phyloP scores from a whole-genome alignment of 2,329 filamentous ascomycete species.

The Fonsecaea erecta region DNA sequence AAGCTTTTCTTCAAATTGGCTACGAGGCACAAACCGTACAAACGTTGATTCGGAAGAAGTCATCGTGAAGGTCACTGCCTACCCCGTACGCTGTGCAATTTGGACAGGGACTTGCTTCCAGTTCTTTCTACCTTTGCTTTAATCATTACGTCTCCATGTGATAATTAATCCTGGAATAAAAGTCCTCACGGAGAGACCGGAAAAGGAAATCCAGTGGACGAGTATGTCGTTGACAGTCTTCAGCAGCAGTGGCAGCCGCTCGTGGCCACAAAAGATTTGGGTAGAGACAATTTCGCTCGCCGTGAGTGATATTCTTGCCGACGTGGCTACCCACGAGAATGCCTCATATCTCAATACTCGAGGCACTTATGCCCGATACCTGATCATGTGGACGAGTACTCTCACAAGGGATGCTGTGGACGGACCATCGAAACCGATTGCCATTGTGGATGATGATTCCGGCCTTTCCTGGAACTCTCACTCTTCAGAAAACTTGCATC shows the following conservation, averaged over 20 bases:
- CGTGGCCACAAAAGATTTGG: background rate
- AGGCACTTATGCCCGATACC: background rate
- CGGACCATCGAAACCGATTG: background rate
- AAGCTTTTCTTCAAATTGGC: too few relatives aligned
- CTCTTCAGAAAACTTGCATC: background rate
- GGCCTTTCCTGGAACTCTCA: background rate
- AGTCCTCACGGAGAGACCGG: background rate
- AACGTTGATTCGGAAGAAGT: too few relatives aligned
- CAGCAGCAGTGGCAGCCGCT: background rate
- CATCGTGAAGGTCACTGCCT: too few relatives aligned
- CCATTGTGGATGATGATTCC: background rate
- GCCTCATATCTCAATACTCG: background rate
- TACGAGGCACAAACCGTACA: too few relatives aligned
- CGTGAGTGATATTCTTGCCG: background rate
- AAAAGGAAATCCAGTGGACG: background rate
- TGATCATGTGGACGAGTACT: background rate
- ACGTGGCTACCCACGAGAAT: background rate
- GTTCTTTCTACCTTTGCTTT: too few relatives aligned
- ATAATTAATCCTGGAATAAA: background rate
- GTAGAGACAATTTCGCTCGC: background rate
- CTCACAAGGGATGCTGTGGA: background rate
- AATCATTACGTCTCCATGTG: too few relatives aligned
- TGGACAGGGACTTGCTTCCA: too few relatives aligned
- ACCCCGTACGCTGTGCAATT: too few relatives aligned
- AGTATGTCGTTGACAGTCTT: background rate